Evolutionary conservation across 139 green algal species (phyloP).

Genomic region (Spirogloea muscicola): DNA sequence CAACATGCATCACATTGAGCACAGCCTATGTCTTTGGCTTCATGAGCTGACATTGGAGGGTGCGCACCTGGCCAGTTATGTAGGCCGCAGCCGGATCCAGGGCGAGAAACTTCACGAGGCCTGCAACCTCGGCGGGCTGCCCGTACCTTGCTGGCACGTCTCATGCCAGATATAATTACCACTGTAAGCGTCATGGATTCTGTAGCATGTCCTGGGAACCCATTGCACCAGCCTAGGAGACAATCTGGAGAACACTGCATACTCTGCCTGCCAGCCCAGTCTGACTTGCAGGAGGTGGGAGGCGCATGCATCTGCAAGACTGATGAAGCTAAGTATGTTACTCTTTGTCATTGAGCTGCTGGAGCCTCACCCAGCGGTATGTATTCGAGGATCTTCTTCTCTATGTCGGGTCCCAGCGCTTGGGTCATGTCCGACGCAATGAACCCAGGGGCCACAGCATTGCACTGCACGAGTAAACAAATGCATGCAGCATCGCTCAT

Average conservation of each 20-base stretch:
- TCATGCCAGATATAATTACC: no score
- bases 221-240: no score
- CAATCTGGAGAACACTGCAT: no score
- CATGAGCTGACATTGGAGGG: background rate
- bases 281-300: no score
- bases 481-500: no score
- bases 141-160: slow-evolving; percentile 47
- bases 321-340: no score
- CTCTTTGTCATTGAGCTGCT: no score
- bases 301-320: no score
- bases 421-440: slow-evolving; percentile 62
- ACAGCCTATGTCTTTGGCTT: background rate
- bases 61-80: slow-evolving; percentile 87
- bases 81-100: slow-evolving; percentile 89
- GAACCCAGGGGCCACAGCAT: slow-evolving; percentile 59
- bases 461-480: no score
- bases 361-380: slow-evolving; percentile 50
- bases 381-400: slow-evolving; percentile 53
- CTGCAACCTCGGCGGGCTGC: slow-evolving; percentile 56
- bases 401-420: slow-evolving; percentile 48
- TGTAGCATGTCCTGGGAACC: no score
- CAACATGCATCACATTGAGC: background rate
- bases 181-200: no score
- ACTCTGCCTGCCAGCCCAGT: no score
- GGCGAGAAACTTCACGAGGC: slow-evolving; percentile 59